A percentile compares a stretch with the other conserved stretches of the same genome.
Evolutionary conservation across 2,329 filamentous ascomycete species (phyloP).

Genomic region (Paramyrothecium sp.): DNA sequence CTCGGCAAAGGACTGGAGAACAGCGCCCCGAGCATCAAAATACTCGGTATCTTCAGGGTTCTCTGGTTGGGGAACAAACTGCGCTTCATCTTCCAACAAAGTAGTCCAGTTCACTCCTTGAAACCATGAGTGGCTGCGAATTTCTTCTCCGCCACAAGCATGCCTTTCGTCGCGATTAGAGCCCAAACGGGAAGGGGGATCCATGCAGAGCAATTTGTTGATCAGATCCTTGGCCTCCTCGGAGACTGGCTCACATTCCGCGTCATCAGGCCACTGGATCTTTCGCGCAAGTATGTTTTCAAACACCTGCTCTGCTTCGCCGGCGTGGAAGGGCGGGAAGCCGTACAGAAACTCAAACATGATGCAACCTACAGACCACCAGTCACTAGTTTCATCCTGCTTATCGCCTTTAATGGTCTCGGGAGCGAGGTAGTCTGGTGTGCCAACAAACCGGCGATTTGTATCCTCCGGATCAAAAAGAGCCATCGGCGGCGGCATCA

Average conservation of each 20-base stretch:
- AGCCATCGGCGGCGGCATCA: constrained; percentile 90
- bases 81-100: constrained; percentile 89
- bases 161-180: constrained; percentile 83
- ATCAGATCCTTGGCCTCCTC: constrained; percentile 91
- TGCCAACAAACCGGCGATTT: constrained; percentile 90
- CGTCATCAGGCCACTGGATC: constrained; percentile 89
- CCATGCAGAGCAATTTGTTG: constrained; percentile 83
- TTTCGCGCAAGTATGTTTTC: constrained; percentile 89
- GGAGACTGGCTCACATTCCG: constrained; percentile 71
- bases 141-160: constrained; percentile 83
- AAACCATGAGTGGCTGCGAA: constrained; percentile 89
- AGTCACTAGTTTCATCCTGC: constrained; percentile 97
- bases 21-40: constrained; percentile 89
- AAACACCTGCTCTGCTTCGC: constrained; percentile 89
- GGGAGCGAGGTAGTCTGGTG: constrained; percentile 93
- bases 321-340: constrained; percentile 88
- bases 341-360: constrained; percentile 95
- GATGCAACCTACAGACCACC: constrained; percentile 99
- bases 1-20: constrained; percentile 86
- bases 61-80: constrained; percentile 89
- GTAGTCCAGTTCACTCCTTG: constrained; percentile 84
- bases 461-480: constrained; percentile 94
- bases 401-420: constrained; percentile 95
- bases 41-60: constrained; percentile 98
- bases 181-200: constrained; percentile 79